Percentiles rank a stretch among this genome's conserved stretches.
These are phyloP conservation scores for Rhizopus stolonifer DNA, from an alignment of 371 early-diverging fungal genomes.

Conservation along the genomic window DNA sequence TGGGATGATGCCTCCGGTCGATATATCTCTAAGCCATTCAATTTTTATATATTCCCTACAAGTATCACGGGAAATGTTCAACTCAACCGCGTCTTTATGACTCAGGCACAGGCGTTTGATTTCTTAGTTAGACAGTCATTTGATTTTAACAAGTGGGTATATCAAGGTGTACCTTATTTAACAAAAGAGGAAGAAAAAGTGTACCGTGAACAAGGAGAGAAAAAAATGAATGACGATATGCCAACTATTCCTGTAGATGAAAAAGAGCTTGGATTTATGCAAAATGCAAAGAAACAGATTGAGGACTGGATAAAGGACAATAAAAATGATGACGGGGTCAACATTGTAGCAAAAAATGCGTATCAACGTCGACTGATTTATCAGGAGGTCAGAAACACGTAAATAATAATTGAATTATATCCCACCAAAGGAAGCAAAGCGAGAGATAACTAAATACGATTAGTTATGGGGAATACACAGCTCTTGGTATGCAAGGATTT, in stretches of 20 bases:
- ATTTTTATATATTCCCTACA: conserved; percentile 85
- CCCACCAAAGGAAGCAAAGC: neutral
- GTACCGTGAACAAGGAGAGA: conserved; percentile 43
- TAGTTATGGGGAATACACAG: conserved; percentile 42
- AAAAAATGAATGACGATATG: conserved; percentile 50
- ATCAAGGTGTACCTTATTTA: conserved; percentile 77
- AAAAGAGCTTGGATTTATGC: conserved; percentile 54
- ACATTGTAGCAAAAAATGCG: conserved; percentile 50
- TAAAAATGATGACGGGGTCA: conserved; percentile 39
- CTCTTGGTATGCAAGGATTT: conserved; percentile 45
- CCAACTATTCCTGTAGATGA: conserved; percentile 66
- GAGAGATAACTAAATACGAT: neutral
- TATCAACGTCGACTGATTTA: conserved; percentile 68
- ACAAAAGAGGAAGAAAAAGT: conserved; percentile 62
- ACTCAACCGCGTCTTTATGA: conserved; percentile 63
- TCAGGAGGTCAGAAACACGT: conserved; percentile 67
- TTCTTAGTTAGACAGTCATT: conserved; percentile 77
- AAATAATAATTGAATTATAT: neutral
- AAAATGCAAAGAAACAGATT: conserved; percentile 42
- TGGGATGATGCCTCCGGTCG: conserved; percentile 59
- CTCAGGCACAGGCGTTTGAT: conserved; percentile 74
- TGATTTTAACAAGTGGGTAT: conserved; percentile 83
- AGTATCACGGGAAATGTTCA: conserved; percentile 58
- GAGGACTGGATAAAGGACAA: conserved; percentile 43
- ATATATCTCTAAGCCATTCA: conserved; percentile 83